phyloP scores from a whole-genome alignment of 805 yeast species.

The Cyberlindnera mississippiensis region DNA sequence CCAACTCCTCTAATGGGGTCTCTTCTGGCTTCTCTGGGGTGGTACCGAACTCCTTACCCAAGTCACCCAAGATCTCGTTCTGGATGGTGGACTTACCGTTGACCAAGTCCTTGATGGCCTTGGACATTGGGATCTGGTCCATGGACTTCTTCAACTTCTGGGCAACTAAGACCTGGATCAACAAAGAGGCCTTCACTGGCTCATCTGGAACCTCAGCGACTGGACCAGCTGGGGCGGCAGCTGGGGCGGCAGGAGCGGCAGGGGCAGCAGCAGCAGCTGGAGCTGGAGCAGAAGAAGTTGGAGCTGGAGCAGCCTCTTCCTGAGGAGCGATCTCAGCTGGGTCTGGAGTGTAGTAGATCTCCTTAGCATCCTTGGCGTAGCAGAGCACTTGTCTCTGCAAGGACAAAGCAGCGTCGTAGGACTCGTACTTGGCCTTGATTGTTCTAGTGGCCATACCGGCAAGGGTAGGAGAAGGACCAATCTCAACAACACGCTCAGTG shows the following conservation, averaged over 20 bases:
- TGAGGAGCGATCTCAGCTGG: slow-evolving; percentile 41
- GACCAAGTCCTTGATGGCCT: slow-evolving; percentile 94
- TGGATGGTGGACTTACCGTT: slow-evolving; percentile 99
- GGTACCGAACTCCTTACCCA: slow-evolving; percentile 96
- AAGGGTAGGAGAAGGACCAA: slow-evolving; percentile 98
- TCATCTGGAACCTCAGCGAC: slow-evolving; percentile 84
- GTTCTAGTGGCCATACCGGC: slow-evolving; percentile 99
- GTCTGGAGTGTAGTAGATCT: slow-evolving; percentile 90
- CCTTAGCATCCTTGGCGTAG: slow-evolving; percentile 93
- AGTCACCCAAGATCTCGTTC: slow-evolving; percentile 96
- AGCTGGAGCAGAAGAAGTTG: slow-evolving; percentile 37
- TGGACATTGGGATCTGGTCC: slow-evolving; percentile 80
- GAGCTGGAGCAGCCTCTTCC: slow-evolving; percentile 28
- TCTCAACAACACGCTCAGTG: slow-evolving; percentile 96
- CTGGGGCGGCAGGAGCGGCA: slow-evolving; percentile 52
- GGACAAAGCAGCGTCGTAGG: slow-evolving; percentile 92
- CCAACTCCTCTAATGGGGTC: slow-evolving; percentile 91
- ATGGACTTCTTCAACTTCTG: slow-evolving; percentile 91
- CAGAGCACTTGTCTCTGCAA: slow-evolving; percentile 88
- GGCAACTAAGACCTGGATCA: slow-evolving; percentile 88
- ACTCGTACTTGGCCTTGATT: slow-evolving; percentile 86
- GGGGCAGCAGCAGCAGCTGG: slow-evolving; percentile 55
- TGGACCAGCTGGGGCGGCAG: slow-evolving; percentile 65
- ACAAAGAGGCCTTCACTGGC: slow-evolving; percentile 79
- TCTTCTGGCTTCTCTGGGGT: slow-evolving; percentile 99